Conservation (phyloP, 495 filamentous ascomycete genomes). For the Alectoria sarmentosa region DNA sequence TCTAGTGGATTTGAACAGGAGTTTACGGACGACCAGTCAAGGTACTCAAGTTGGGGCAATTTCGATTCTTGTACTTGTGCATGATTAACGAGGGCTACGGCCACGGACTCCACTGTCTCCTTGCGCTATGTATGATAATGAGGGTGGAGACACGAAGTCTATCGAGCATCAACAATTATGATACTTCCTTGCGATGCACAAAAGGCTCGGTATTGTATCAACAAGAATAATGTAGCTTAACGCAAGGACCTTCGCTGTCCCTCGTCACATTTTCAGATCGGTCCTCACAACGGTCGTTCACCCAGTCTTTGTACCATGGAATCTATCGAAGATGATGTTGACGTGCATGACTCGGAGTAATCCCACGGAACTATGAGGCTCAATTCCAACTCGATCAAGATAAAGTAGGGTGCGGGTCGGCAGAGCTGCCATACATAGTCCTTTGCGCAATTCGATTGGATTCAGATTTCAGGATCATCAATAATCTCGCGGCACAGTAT, state of each 20-base stretch:
- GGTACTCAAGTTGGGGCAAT: background rate
- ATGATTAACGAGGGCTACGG: background rate
- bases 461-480: background rate
- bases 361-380: background rate
- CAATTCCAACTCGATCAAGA: background rate
- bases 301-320: background rate
- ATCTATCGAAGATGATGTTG: background rate
- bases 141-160: background rate
- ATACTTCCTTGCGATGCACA: background rate
- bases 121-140: background rate
- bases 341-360: background rate
- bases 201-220: too few species aligned
- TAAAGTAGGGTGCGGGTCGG: background rate
- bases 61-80: background rate
- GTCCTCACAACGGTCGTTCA: background rate
- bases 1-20: background rate
- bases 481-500: background rate
- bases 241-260: too few species aligned
- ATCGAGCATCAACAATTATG: background rate
- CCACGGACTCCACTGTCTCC: background rate
- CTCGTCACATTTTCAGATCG: too few species aligned
- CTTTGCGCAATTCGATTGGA: constrained; percentile 4
- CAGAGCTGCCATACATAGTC: constrained; percentile 3
- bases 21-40: background rate
- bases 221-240: too few species aligned